These are phyloP conservation scores for Irpex lacteus DNA, from an alignment of 1,284 basidiomycete genomes.

Conservation along the genomic window DNA sequence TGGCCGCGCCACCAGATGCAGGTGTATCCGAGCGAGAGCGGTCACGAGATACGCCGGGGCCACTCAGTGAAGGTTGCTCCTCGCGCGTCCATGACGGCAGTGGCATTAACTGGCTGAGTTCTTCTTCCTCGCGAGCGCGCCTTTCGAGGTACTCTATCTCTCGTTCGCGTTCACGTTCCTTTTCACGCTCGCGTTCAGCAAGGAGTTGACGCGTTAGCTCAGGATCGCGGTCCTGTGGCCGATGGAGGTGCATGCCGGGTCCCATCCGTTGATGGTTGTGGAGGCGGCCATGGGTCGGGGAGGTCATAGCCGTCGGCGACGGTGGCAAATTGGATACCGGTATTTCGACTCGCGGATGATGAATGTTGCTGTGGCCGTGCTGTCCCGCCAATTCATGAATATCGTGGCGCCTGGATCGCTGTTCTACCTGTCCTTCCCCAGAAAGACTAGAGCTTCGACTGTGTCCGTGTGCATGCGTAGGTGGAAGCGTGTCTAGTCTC, in stretches of 20 bases:
- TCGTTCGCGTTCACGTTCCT: slow-evolving; percentile 45
- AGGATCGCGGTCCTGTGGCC: slow-evolving; percentile 35
- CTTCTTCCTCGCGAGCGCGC: slow-evolving; percentile 19
- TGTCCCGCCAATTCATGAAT: slow-evolving; percentile 17
- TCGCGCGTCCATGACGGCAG: slow-evolving; percentile 14
- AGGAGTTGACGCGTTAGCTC: slow-evolving; percentile 42
- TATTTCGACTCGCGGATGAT: slow-evolving; percentile 20
- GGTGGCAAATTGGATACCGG: slow-evolving; percentile 21
- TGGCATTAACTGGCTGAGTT: slow-evolving; percentile 11
- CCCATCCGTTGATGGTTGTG: slow-evolving; percentile 69
- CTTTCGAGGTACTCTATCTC: slow-evolving; percentile 29
- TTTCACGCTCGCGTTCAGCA: slow-evolving; percentile 42
- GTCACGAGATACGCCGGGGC: slow-evolving; percentile 2
- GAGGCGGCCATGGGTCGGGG: slow-evolving; percentile 28
- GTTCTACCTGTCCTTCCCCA: slow-evolving; percentile 19
- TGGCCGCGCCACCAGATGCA: slow-evolving; percentile 4
- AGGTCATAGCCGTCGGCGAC: slow-evolving; percentile 18
- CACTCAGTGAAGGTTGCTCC: background rate
- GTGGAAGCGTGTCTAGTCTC: slow-evolving; percentile 25
- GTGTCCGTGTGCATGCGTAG: slow-evolving; percentile 20
- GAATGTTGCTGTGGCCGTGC: slow-evolving; percentile 19
- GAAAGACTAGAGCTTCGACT: slow-evolving; percentile 26
- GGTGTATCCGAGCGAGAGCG: slow-evolving; percentile 17
- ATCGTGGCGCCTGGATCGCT: slow-evolving; percentile 22
- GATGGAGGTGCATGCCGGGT: slow-evolving; percentile 54